phyloP scores from a whole-genome alignment of 148 eudicot species.

The Spergularia bocconei region DNA sequence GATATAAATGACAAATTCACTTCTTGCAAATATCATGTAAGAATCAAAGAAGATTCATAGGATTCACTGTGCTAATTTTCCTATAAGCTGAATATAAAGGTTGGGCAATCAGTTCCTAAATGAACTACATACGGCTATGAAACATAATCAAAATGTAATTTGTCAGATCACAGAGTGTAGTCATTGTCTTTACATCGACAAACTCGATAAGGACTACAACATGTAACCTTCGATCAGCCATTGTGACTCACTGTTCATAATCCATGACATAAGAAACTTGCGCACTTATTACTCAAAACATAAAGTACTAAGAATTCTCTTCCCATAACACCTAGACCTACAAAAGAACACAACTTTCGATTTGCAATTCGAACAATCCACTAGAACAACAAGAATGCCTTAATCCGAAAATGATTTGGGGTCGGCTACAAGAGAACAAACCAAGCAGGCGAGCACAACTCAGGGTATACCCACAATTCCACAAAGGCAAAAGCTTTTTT shows the following conservation, averaged over 20 bases:
- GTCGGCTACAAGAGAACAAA: too few relatives aligned
- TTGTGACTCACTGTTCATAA: neutral
- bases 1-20: neutral
- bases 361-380: neutral
- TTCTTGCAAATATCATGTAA: neutral
- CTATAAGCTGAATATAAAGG: too few relatives aligned
- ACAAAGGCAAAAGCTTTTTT: too few relatives aligned
- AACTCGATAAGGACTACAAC: neutral
- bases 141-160: neutral
- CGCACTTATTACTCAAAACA: neutral
- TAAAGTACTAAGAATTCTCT: too few relatives aligned
- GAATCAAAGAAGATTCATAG: neutral
- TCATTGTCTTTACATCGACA: neutral
- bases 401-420: too few relatives aligned
- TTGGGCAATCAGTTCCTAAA: too few relatives aligned
- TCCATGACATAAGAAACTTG: neutral
- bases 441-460: too few relatives aligned
- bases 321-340: too few relatives aligned
- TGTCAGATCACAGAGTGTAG: too few relatives aligned
- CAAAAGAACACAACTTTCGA: neutral
- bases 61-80: too few relatives aligned
- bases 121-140: too few relatives aligned
- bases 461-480: too few relatives aligned
- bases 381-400: neutral
- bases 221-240: neutral